Base-by-base conservation (phyloP, 1,284 basidiomycete species). In the Leccinum ponderosum region DNA sequence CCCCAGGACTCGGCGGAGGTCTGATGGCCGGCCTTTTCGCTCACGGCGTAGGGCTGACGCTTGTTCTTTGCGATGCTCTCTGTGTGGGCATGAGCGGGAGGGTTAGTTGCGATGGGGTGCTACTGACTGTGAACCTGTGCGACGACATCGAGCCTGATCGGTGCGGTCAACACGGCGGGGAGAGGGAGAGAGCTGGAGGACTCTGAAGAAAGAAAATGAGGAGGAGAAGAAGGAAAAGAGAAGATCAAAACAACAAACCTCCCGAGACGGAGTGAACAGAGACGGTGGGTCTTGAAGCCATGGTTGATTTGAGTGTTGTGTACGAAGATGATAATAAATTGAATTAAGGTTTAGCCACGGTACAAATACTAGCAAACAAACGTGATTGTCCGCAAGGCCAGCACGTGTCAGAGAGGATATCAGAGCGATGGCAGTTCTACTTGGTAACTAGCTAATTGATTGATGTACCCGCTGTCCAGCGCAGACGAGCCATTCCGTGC, bases 1-100 rank as follows among this genome's bases (percentile, higher is more conserved):
- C 97, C 97, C 97, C 97, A 99, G 57, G 97, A 99, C 80, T 97
- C 95, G 68, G 97, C 97, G 67, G 91, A 94, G 73, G 97, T 99
- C 82, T 99, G 97, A 85, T 98, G 95, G 75, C 97, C 97, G 68
- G 97, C 97, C 82, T 98, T 97, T 82, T 92, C 91, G 78, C 90
- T 93, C 75, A 99, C 97, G 73, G 96, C 85, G 83, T 99, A 98
- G 55, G 97, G 89, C 84, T 99, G 97, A 71, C 96, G 89, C 83
- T 89, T 94, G 90, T 98, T 98, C 90, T 98, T 98, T 69, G 95
- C 94, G 74, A 98, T 90, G 83, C 94, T 95, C 89, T 97, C 94
- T 97, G 77, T 3, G 35, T 3, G 12, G 15, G 2, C 9, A 12
- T 67, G 54, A 64, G 39, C 4, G 39, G 39, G 44, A 20, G 8